Conservation (phyloP, 2,329 filamentous ascomycete genomes). For the Exutisphaerella laricina region DNA sequence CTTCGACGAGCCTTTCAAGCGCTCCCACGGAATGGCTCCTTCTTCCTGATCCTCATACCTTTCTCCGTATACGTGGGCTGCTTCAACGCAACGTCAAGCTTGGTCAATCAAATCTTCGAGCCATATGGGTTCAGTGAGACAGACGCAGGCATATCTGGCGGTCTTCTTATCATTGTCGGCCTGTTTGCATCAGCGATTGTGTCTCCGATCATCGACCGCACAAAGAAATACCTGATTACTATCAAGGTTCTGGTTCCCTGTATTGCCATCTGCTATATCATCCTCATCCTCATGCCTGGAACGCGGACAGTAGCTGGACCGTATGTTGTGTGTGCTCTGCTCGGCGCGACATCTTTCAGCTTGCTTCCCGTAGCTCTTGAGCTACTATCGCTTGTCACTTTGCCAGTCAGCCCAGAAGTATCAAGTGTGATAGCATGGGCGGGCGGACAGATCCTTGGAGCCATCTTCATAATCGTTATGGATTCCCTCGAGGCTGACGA, state of each 20-base stretch:
- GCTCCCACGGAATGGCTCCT: constrained; percentile 55
- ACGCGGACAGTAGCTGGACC: constrained; percentile 59
- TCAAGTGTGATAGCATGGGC: constrained; percentile 80
- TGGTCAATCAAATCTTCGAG: constrained; percentile 82
- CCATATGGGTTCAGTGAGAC: constrained; percentile 81
- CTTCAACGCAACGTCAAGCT: constrained; percentile 86
- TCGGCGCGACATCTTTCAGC: constrained; percentile 75
- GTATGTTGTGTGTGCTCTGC: constrained; percentile 66
- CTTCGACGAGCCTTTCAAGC: constrained; percentile 47
- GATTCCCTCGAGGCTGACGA: constrained; percentile 59
- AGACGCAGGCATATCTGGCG: constrained; percentile 83
- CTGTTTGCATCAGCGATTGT: constrained; percentile 69
- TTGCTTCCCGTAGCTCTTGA: constrained; percentile 82
- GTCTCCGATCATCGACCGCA: constrained; percentile 78
- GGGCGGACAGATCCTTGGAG: constrained; percentile 79
- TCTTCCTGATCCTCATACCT: constrained; percentile 76
- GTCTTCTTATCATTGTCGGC: constrained; percentile 81
- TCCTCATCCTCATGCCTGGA: constrained; percentile 72
- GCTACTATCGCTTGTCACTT: constrained; percentile 78
- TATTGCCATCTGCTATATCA: constrained; percentile 62
- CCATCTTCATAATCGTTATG: constrained; percentile 75
- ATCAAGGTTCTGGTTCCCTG: constrained; percentile 72
- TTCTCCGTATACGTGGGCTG: constrained; percentile 81
- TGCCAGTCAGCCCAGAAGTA: constrained; percentile 81
- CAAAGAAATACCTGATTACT: constrained; percentile 68